Conservation (phyloP, 2,329 filamentous ascomycete genomes). For the Colletotrichum sp. region DNA sequence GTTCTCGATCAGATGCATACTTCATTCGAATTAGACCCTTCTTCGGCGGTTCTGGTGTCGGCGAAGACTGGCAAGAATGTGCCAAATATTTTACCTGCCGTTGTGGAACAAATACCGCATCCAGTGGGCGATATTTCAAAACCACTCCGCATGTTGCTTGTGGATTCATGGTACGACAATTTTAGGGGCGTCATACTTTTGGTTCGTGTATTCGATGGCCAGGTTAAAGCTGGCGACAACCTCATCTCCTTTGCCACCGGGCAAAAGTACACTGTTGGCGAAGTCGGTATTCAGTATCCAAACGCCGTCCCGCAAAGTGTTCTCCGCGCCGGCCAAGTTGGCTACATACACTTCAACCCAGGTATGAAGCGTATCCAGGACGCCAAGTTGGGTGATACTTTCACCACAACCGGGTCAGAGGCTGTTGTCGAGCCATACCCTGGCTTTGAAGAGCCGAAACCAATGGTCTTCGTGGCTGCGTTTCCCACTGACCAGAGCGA, state of each 20-base stretch:
- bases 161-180: constrained; percentile 98
- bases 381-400: constrained; percentile 95
- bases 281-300: constrained; percentile 97
- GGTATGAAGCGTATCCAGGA: constrained; percentile 98
- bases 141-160: constrained; percentile 83
- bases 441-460: constrained; percentile 95
- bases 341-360: constrained; percentile 96
- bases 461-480: constrained; percentile 98
- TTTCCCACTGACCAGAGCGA: constrained; percentile 93
- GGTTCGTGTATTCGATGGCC: constrained; percentile 89
- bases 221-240: constrained; percentile 80
- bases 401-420: constrained; percentile 81
- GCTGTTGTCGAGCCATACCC: constrained; percentile 79
- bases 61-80: constrained; percentile 96
- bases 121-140: constrained; percentile 76
- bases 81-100: constrained; percentile 78
- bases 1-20: constrained; percentile 85
- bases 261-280: constrained; percentile 89
- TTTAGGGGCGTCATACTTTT: constrained; percentile 93
- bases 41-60: constrained; percentile 74
- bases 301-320: constrained; percentile 80
- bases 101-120: constrained; percentile 83
- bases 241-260: constrained; percentile 89
- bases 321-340: constrained; percentile 90
- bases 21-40: constrained; percentile 85